Conservation (phyloP, 768 basidiomycete genomes). For the Aureoboletus auriporus region DNA sequence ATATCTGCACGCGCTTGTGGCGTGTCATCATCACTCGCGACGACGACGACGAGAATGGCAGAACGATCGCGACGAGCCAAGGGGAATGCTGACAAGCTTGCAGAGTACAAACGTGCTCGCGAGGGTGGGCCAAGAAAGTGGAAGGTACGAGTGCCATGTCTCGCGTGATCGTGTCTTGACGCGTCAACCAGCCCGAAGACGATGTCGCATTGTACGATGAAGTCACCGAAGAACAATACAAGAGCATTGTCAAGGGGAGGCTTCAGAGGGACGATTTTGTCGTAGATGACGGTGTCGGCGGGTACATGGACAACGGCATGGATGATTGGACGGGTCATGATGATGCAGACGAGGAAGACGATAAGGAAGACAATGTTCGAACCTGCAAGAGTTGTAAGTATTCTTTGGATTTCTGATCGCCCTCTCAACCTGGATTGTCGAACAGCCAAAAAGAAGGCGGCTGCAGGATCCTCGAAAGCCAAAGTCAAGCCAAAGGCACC, state of each 20-base stretch:
- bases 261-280: constrained; percentile 91
- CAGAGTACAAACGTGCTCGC: constrained; percentile 56
- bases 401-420: background rate
- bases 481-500: constrained; percentile 44
- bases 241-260: constrained; percentile 75
- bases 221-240: constrained; percentile 87
- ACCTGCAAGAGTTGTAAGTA: constrained; percentile 41
- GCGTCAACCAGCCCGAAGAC: constrained; percentile 40
- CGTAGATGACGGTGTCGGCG: constrained; percentile 85
- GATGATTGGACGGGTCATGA: constrained; percentile 81
- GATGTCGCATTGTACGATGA: constrained; percentile 82
- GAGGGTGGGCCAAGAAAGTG: constrained; percentile 55
- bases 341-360: constrained; percentile 54
- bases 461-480: constrained; percentile 27
- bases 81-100: constrained; percentile 41
- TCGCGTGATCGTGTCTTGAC: constrained; percentile 14
- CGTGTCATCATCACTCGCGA: constrained; percentile 6
- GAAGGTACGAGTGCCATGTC: constrained; percentile 42
- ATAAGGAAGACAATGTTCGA: constrained; percentile 32
- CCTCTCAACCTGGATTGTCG: constrained; percentile 6
- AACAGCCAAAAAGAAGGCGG: constrained; percentile 27
- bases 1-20: constrained; percentile 27
- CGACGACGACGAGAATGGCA: constrained; percentile 15
- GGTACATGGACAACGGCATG: constrained; percentile 95
- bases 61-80: constrained; percentile 28